Evolutionary conservation across 2,329 filamentous ascomycete species (phyloP).

Genomic region (Xylaria sp.): DNA sequence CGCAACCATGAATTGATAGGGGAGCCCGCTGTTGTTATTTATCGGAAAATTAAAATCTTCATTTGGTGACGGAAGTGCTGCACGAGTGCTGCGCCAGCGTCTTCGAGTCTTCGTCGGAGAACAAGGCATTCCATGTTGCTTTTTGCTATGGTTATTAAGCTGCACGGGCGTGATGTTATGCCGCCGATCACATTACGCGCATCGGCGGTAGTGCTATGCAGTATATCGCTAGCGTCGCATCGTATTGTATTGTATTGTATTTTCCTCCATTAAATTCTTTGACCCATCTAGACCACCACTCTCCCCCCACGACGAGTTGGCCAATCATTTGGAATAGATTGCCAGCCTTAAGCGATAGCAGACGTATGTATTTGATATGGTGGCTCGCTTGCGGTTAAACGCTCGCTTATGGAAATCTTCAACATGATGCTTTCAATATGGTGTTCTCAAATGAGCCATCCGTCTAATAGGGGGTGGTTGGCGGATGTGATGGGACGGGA

Average conservation of each 20-base stretch:
- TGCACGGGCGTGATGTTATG: constrained; percentile 15
- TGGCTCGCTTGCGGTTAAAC: constrained; percentile 32
- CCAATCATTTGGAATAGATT: constrained; percentile 22
- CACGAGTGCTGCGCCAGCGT: constrained; percentile 7
- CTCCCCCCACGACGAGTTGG: constrained; percentile 23
- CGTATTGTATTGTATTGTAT: constrained; percentile 10
- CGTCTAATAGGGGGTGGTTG: constrained; percentile 32
- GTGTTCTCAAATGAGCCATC: constrained; percentile 30
- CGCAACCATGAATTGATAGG: not conserved
- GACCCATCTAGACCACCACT: constrained; percentile 20
- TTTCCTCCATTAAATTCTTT: constrained; percentile 5
- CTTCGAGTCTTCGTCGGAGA: not conserved
- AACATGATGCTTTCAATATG: not conserved
- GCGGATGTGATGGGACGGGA: constrained; percentile 18
- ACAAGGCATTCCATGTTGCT: constrained; percentile 9
- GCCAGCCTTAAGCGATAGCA: constrained; percentile 10
- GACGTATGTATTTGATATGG: constrained; percentile 7
- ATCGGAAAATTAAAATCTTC: not conserved
- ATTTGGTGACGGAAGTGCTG: constrained; percentile 1
- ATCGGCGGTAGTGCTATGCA: constrained; percentile 4
- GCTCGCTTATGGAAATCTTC: constrained; percentile 29
- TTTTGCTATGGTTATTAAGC: constrained; percentile 25
- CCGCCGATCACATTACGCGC: constrained; percentile 22
- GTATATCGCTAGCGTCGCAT: not conserved
- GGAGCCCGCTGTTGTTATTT: not conserved